Evolutionary conservation across 2,329 filamentous ascomycete genomes (phyloP), one percentile per base, ranked within the genome.

Genomic region (Arthrobotrys entomopaga): DNA sequence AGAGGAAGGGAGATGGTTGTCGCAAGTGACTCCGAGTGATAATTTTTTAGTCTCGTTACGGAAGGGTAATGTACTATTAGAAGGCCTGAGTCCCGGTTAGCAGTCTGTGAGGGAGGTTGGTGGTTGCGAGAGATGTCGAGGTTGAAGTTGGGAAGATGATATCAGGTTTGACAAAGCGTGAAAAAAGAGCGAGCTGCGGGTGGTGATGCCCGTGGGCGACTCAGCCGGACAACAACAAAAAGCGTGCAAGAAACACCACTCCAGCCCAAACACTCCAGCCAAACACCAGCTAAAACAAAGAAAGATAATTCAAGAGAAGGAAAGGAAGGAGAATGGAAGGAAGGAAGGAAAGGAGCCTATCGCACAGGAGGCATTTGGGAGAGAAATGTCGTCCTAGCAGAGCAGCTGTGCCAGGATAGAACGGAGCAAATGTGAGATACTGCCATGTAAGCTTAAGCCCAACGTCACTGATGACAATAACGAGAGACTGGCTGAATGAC

Each of bases 381-480:
- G 60, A 20, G 29, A 34, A 34, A 34, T 10, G 2, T 34, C 29
- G 29, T 6, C 38, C 24, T n/a, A 48, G 13, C 46, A 22, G 53
- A 26, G 40, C 42, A 38, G 59, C 20, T 15, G 22, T 34, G 42
- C 63, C 63, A 63, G 63, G 40, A 16, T 63, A 42, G 29, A 52
- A 63, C 63, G 63, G 52, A 64, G 63, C 29, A 29, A 64, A 64
- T 64, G 43, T 57, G 63, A 63, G 49, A 58, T 46, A 53, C 57
- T 48, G 24, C 56, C n/a, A 42, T 29, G 65, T 53, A 56, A 50
- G 61, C 22, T 53, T 53, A 56, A 50, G 61, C 22, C 59, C 63
- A 67, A 74, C 63, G 63, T 74, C 70, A 74, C 63, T 46, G 42
- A 46, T 58, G 70, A 26, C 8, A 53, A 57, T 43, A 59, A 50